Evolutionary conservation across 164 flowering plant genomes (phyloP).

Genomic region (Vitis riparia): DNA sequence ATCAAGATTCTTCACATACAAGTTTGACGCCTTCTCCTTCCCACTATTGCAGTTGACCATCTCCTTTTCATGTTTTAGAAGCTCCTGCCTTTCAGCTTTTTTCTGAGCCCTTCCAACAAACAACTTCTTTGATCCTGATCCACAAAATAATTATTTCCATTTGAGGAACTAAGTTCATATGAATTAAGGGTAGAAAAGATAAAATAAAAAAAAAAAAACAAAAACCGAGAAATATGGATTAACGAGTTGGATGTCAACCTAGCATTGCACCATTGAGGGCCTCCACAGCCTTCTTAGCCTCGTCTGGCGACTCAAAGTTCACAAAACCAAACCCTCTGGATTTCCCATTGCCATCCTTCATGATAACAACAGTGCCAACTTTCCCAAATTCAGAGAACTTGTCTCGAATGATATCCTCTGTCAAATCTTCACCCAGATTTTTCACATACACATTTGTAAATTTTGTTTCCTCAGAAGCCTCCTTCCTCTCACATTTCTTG

Average conservation of each 20-base stretch:
- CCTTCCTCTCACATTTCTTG: slow-evolving; percentile 35
- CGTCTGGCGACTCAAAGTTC: slow-evolving; percentile 35
- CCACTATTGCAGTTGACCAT: not conserved
- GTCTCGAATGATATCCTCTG: slow-evolving; percentile 33
- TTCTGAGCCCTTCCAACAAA: slow-evolving; percentile 46
- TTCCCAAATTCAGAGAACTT: slow-evolving; percentile 44
- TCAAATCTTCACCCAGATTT: slow-evolving; percentile 33
- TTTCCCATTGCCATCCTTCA: slow-evolving; percentile 40
- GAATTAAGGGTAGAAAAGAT: not conserved
- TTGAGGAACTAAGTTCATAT: not conserved
- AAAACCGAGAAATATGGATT: not conserved
- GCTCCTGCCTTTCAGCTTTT: slow-evolving; percentile 39
- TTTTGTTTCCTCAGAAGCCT: slow-evolving; percentile 4
- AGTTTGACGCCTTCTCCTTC: slow-evolving; percentile 27
- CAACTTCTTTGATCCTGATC: slow-evolving; percentile 39
- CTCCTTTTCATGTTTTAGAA: slow-evolving; percentile 12
- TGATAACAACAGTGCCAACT: slow-evolving; percentile 26
- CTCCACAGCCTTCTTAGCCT: slow-evolving; percentile 41
- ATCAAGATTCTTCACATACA: slow-evolving; percentile 41
- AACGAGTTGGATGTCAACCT: slow-evolving; percentile 24
- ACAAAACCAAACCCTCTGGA: slow-evolving; percentile 60
- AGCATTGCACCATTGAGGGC: slow-evolving; percentile 41
- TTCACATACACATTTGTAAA: slow-evolving; percentile 50
- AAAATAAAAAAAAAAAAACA: not conserved
- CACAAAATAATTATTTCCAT: not conserved